Percentiles rank a stretch among this genome's conserved stretches.
These are phyloP conservation scores for Penstemon newberryi DNA, from an alignment of 257 asterid species.

Conservation along the genomic window DNA sequence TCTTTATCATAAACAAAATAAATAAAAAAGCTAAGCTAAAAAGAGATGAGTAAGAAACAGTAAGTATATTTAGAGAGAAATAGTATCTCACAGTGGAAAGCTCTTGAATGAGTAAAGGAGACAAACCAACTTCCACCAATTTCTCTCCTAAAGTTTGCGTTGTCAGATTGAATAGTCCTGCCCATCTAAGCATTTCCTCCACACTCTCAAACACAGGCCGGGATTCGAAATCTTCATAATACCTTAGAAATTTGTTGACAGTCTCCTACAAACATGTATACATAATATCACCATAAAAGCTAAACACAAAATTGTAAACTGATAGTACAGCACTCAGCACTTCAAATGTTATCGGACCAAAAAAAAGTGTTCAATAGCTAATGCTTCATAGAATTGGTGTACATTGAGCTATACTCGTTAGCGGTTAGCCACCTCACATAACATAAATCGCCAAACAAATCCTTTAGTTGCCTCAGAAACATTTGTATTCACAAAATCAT, in stretches of 20 bases:
- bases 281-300: slow-evolving; percentile 24
- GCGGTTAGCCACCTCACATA: no score
- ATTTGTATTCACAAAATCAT: background rate
- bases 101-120: slow-evolving; percentile 70
- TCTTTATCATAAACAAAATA: slow-evolving; percentile 1
- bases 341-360: slow-evolving; percentile 1
- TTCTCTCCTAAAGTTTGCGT: slow-evolving; percentile 55
- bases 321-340: slow-evolving; percentile 1
- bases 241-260: slow-evolving; percentile 58
- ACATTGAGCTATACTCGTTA: no score
- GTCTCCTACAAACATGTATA: slow-evolving; percentile 47
- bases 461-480: background rate
- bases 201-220: slow-evolving; percentile 80
- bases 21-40: background rate
- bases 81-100: slow-evolving; percentile 71
- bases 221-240: slow-evolving; percentile 60
- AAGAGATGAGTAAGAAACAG: slow-evolving; percentile 9
- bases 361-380: slow-evolving; percentile 4
- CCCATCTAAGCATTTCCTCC: slow-evolving; percentile 94
- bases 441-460: background rate
- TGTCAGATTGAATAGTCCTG: slow-evolving; percentile 78
- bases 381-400: no score
- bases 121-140: slow-evolving; percentile 53
- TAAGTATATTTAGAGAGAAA: slow-evolving; percentile 14
- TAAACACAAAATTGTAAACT: background rate